Conservation (phyloP, 352 stramenopile species). For the Pythium oligandrum region DNA sequence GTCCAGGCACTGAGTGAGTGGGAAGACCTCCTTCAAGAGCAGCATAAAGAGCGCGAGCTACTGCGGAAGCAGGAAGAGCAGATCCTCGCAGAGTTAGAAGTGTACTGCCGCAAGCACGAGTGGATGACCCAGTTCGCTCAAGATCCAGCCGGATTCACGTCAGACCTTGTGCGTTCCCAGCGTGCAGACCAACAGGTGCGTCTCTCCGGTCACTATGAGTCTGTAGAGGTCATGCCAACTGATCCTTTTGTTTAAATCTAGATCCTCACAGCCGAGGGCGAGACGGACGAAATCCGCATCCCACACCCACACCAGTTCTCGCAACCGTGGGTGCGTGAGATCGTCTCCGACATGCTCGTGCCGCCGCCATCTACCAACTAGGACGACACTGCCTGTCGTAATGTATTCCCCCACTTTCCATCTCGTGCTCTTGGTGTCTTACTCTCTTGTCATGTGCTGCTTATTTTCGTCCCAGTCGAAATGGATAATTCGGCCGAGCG, state of each 20-base stretch:
- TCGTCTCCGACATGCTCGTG: slow-evolving; percentile 32
- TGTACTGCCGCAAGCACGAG: slow-evolving; percentile 42
- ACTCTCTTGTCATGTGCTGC: too few species aligned
- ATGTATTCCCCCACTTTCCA: neutral
- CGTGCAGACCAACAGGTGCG: slow-evolving; percentile 50
- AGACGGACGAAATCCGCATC: slow-evolving; percentile 57
- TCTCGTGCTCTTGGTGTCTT: neutral
- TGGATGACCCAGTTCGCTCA: slow-evolving; percentile 68
- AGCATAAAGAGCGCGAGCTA: slow-evolving; percentile 56
- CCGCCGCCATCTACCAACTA: slow-evolving; percentile 16
- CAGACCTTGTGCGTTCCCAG: slow-evolving; percentile 56
- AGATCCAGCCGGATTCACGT: slow-evolving; percentile 61
- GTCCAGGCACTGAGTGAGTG: slow-evolving; percentile 34
- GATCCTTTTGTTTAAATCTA: slow-evolving; percentile 7
- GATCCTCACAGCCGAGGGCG: slow-evolving; percentile 52
- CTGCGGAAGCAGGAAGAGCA: slow-evolving; percentile 52
- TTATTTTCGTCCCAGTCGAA: too few species aligned
- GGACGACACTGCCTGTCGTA: too few species aligned
- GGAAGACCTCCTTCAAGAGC: slow-evolving; percentile 63
- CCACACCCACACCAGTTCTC: slow-evolving; percentile 57
- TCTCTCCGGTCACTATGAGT: neutral
- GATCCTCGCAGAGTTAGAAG: slow-evolving; percentile 48
- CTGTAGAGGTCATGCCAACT: neutral
- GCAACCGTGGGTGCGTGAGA: slow-evolving; percentile 66
- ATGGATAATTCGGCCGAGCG: too few species aligned